Conservation (phyloP, 2,329 filamentous ascomycete genomes). For the Cordyceps fumosorosea region DNA sequence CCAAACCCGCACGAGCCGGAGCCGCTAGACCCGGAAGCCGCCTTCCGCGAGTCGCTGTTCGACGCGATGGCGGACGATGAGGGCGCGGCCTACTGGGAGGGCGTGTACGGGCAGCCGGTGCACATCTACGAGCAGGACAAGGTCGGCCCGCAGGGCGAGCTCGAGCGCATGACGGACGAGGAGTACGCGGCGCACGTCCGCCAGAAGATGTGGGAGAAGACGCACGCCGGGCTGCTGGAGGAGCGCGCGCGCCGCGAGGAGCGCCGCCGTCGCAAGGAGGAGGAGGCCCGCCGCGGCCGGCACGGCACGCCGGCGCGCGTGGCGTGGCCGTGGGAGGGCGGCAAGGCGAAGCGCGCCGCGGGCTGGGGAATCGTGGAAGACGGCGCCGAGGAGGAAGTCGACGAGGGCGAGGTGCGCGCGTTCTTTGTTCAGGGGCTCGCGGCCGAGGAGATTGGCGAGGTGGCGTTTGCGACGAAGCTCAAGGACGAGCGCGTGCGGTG, state of each 20-base stretch:
- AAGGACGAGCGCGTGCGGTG: slow-evolving; percentile 85
- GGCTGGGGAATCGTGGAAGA: slow-evolving; percentile 46
- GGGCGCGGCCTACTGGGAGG: slow-evolving; percentile 90
- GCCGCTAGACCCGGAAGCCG: slow-evolving; percentile 59
- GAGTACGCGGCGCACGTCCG: slow-evolving; percentile 85
- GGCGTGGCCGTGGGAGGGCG: slow-evolving; percentile 57
- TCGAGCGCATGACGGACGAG: slow-evolving; percentile 87
- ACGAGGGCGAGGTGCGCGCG: slow-evolving; percentile 52
- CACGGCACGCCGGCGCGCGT: slow-evolving; percentile 36
- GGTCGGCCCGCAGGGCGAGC: slow-evolving; percentile 41
- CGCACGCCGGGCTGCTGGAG: slow-evolving; percentile 74
- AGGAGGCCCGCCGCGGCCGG: slow-evolving; percentile 42
- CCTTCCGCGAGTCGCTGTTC: slow-evolving; percentile 91
- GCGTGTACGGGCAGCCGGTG: slow-evolving; percentile 92
- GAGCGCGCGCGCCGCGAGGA: slow-evolving; percentile 60
- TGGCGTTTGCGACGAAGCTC: slow-evolving; percentile 44
- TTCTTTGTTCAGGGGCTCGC: slow-evolving; percentile 57
- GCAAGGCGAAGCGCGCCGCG: not conserved
- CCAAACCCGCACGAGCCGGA: slow-evolving; percentile 40
- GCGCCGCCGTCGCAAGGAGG: slow-evolving; percentile 42
- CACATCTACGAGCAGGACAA: slow-evolving; percentile 61
- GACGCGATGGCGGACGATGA: slow-evolving; percentile 97
- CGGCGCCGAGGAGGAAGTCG: slow-evolving; percentile 42
- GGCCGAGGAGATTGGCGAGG: slow-evolving; percentile 37
- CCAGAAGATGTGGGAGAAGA: slow-evolving; percentile 91